Conservation (phyloP, 441 rosid species). For the Erodium chrysanthum region DNA sequence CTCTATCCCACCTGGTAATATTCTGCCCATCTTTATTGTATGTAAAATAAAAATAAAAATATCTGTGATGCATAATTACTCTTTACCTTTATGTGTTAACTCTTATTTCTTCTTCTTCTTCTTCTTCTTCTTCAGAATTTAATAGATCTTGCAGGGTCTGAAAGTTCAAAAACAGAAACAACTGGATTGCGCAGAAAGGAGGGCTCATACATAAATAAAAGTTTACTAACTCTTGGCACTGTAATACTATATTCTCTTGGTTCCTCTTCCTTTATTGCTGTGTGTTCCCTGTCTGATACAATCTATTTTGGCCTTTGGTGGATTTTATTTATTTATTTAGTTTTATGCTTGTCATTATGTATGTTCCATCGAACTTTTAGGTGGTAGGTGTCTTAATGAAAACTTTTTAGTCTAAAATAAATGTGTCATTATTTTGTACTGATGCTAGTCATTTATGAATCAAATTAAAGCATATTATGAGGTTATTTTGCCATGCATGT, state of each 20-base stretch:
- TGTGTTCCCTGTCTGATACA: background rate
- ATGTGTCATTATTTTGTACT: background rate
- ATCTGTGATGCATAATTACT: conserved; percentile 2
- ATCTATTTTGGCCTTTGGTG: background rate
- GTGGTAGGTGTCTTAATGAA: background rate
- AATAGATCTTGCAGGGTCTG: conserved; percentile 98
- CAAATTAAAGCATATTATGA: background rate
- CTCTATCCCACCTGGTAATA: conserved; percentile 91
- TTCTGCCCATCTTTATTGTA: conserved; percentile 13
- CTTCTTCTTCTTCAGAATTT: conserved; percentile 49
- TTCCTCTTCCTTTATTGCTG: background rate
- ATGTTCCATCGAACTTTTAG: background rate
- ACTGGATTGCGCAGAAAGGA: conserved; percentile 95
- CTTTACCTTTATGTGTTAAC: conserved; percentile 11
- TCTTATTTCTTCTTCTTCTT: conserved; percentile 21
- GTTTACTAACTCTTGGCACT: conserved; percentile 97
- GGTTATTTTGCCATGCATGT: background rate
- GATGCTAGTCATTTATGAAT: background rate
- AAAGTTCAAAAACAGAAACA: conserved; percentile 99
- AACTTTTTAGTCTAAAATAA: background rate
- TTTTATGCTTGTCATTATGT: background rate
- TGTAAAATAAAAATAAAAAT: background rate
- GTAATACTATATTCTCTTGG: conserved; percentile 24
- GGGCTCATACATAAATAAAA: conserved; percentile 97
- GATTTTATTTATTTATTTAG: background rate